These are phyloP conservation scores for Scytalidium sp. DNA, from an alignment of 2,329 filamentous ascomycete genomes.

Conservation along the genomic window DNA sequence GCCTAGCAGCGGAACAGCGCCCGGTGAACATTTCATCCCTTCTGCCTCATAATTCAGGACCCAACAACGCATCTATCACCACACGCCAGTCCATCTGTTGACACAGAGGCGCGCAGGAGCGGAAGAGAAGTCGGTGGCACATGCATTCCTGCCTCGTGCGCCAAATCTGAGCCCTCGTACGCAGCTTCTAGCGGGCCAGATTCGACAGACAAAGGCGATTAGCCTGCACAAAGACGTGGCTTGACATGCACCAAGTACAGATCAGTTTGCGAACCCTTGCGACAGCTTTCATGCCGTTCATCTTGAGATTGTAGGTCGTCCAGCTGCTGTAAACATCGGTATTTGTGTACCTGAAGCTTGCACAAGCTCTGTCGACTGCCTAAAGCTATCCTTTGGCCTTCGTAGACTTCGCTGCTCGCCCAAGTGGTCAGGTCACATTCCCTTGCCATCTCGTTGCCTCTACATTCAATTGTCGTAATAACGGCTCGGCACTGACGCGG, in stretches of 20 bases:
- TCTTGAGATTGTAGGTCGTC: conserved; percentile 30
- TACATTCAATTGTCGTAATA: background rate
- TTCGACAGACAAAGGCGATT: background rate
- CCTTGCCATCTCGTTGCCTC: background rate
- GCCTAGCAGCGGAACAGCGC: background rate
- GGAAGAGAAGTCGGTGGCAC: background rate
- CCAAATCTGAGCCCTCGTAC: background rate
- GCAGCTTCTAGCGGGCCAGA: background rate
- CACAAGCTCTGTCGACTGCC: conserved; percentile 13
- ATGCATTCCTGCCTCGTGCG: background rate
- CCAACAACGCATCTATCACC: background rate
- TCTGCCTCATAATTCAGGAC: background rate
- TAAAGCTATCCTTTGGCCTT: conserved; percentile 4
- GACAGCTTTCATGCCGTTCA: conserved; percentile 25
- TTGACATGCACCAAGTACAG: background rate
- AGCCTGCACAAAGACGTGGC: background rate
- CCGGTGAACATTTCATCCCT: background rate
- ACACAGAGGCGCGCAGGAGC: background rate
- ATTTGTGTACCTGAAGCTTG: conserved; percentile 17
- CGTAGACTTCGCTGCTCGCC: conserved; percentile 6
- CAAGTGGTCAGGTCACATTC: conserved; percentile 1
- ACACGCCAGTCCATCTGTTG: background rate
- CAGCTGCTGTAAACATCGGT: conserved; percentile 24
- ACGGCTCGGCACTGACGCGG: conserved; percentile 9
- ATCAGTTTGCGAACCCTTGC: conserved; percentile 3